These are phyloP conservation scores for Gnomoniopsis sp. DNA, from an alignment of 2,329 filamentous ascomycete species.

Conservation along the genomic window DNA sequence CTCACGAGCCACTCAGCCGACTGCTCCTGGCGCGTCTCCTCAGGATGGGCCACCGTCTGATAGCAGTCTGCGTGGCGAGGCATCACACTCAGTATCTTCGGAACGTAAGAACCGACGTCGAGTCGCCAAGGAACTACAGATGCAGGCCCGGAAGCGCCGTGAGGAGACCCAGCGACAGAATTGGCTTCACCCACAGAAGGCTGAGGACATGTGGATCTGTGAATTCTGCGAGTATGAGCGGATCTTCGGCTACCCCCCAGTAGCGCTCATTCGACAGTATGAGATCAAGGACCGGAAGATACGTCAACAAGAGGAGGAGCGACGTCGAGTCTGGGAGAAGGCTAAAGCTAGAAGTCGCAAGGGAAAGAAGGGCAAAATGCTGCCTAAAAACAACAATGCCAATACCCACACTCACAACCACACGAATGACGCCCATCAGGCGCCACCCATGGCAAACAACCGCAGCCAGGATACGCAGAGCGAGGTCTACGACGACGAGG, in stretches of 20 bases:
- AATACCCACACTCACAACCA: conserved; percentile 24
- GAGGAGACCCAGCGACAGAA: conserved; percentile 75
- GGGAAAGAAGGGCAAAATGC: conserved; percentile 76
- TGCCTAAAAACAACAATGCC: conserved; percentile 41
- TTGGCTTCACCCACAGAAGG: conserved; percentile 65
- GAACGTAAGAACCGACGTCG: conserved; percentile 46
- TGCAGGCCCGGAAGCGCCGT: conserved; percentile 74
- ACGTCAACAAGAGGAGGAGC: conserved; percentile 81
- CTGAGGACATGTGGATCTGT: conserved; percentile 86
- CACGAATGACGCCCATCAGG: conserved; percentile 11
- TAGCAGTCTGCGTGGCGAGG: conserved; percentile 11
- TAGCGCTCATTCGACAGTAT: conserved; percentile 83
- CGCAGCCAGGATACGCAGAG: conserved; percentile 20
- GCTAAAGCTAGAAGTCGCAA: conserved; percentile 92
- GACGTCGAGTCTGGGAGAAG: conserved; percentile 80
- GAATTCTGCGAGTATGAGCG: conserved; percentile 97
- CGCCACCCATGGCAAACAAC: conserved; percentile 22
- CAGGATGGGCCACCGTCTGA: conserved; percentile 10
- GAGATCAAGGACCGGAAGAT: conserved; percentile 90
- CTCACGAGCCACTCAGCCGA: conserved; percentile 6
- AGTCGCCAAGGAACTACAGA: conserved; percentile 66
- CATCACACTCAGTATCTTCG: conserved; percentile 5
- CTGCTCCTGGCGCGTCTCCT: background rate
- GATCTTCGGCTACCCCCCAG: conserved; percentile 86
- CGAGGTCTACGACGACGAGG: conserved; percentile 17